Evolutionary conservation across 768 basidiomycete species (phyloP).

Genomic region (Macrolepiota dolichaula): DNA sequence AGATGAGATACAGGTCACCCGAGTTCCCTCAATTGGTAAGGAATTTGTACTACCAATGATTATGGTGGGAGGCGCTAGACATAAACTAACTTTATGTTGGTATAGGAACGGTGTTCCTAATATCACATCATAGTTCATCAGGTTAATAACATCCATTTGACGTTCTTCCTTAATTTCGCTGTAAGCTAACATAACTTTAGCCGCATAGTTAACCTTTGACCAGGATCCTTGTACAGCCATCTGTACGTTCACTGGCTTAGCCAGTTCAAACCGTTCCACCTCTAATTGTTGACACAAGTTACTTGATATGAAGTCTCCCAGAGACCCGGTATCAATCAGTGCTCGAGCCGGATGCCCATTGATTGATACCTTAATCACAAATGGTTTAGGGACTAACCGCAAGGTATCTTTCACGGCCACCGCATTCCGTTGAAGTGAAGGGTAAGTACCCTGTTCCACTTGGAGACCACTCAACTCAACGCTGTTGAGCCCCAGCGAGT

Average conservation of each 20-base stretch:
- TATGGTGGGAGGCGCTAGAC: constrained; percentile 22
- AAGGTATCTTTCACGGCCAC: no score
- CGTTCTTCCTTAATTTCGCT: background rate
- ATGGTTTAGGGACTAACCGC: no score
- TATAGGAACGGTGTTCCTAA: constrained; percentile 37
- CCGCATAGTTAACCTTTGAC: no score
- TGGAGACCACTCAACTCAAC: no score
- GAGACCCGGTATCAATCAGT: constrained; percentile 25
- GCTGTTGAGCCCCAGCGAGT: no score
- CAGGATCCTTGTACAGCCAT: constrained; percentile 39
- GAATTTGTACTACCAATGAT: constrained; percentile 20
- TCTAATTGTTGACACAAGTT: constrained; percentile 33
- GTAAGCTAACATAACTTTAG: no score
- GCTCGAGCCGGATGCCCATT: background rate
- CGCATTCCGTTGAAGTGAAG: no score
- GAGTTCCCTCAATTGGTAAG: constrained; percentile 17
- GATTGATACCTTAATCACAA: no score
- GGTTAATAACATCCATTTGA: background rate
- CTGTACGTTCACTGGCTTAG: constrained; percentile 29
- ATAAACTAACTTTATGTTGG: constrained; percentile 25
- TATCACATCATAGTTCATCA: constrained; percentile 37
- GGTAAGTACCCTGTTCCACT: no score
- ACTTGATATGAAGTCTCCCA: constrained; percentile 34
- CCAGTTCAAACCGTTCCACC: constrained; percentile 20
- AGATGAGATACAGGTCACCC: constrained; percentile 10